phyloP scores from a whole-genome alignment of 148 eudicot species.

The Rhododendron vialii region DNA sequence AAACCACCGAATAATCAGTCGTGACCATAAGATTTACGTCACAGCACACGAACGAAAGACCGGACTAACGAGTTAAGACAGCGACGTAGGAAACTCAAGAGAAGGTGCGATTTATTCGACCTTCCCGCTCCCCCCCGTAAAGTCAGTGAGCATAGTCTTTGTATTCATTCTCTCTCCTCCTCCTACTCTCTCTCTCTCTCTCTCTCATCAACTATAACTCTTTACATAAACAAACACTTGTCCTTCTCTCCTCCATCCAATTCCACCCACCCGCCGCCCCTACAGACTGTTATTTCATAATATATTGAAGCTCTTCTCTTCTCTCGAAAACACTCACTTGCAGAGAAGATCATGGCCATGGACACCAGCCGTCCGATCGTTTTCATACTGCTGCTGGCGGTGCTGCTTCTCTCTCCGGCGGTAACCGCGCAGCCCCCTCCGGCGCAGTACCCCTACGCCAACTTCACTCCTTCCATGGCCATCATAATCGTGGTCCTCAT shows the following conservation, averaged over 20 bases:
- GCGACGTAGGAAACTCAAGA: not conserved
- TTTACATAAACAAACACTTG: not conserved
- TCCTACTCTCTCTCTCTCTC: not conserved
- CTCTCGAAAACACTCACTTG: not conserved
- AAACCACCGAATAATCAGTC: not conserved
- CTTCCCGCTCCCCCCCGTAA: not conserved
- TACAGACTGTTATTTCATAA: not conserved
- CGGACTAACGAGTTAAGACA: not conserved
- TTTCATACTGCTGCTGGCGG: not conserved
- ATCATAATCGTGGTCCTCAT: conserved; percentile 44
- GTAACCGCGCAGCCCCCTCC: conserved; percentile 11
- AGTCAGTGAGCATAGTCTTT: conserved; percentile 7
- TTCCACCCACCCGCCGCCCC: not conserved
- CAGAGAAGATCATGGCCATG: not conserved
- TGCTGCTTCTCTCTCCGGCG: conserved; percentile 4
- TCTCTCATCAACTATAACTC: not conserved
- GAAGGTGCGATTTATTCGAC: not conserved
- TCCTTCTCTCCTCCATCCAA: not conserved
- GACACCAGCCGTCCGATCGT: not conserved
- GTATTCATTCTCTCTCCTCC: not conserved
- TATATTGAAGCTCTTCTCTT: not conserved
- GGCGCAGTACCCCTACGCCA: not conserved
- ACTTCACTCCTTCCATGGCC: conserved; percentile 53
- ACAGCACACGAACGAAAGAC: not conserved
- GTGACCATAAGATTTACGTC: not conserved